Conservation (phyloP, 345 rosid genomes). For the Sisymbrium altissimum region DNA sequence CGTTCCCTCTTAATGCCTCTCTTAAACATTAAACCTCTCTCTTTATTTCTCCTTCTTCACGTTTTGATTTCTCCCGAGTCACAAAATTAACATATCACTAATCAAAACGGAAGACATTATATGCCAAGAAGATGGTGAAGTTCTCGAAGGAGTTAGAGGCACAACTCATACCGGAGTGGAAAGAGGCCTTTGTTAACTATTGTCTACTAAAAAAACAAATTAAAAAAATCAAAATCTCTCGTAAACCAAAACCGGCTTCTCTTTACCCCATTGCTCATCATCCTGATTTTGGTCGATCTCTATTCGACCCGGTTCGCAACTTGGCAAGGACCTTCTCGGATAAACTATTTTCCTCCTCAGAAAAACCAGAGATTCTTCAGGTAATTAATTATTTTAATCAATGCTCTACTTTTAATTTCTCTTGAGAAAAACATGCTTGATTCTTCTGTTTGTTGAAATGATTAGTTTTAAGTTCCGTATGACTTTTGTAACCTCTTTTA, state of each 20-base stretch:
- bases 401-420: background rate
- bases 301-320: conserved; percentile 54
- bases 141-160: conserved; percentile 97
- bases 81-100: background rate
- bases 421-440: conserved; percentile 2
- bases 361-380: conserved; percentile 55
- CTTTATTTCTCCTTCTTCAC: background rate
- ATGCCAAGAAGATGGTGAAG: conserved; percentile 67
- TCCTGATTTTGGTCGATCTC: conserved; percentile 47
- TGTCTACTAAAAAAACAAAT: conserved; percentile 84
- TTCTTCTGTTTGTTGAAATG: background rate
- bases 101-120: conserved; percentile 29
- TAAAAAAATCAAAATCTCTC: conserved; percentile 67
- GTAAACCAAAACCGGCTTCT: conserved; percentile 36
- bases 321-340: conserved; percentile 37
- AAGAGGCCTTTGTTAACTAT: conserved; percentile 89
- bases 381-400: conserved; percentile 34
- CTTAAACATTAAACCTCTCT: conserved; percentile 22
- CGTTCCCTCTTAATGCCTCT: conserved; percentile 32
- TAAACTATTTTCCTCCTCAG: conserved; percentile 19
- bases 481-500: conserved; percentile 4
- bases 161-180: conserved; percentile 98
- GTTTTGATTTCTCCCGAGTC: background rate
- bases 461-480: background rate
- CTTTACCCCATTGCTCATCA: conserved; percentile 31